Evolutionary conservation across 2,329 filamentous ascomycete species (phyloP).

Genomic region (Lasiodiplodia gonubiensis): DNA sequence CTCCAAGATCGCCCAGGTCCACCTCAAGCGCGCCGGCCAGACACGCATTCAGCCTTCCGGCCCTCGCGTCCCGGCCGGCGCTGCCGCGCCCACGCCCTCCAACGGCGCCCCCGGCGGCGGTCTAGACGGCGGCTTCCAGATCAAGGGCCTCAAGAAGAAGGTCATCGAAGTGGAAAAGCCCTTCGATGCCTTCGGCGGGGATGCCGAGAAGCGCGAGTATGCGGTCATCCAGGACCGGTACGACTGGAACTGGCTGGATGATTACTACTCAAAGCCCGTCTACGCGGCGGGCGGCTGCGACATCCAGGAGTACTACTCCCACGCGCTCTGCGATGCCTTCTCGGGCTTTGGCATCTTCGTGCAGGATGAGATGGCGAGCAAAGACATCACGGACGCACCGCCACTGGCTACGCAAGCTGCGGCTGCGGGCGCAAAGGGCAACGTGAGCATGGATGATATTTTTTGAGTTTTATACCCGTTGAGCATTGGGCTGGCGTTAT

Average conservation of each 20-base stretch:
- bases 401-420: conserved; percentile 44
- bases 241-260: conserved; percentile 74
- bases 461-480: conserved; percentile 38
- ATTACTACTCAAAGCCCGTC: conserved; percentile 67
- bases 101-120: conserved; percentile 34
- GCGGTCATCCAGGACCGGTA: conserved; percentile 74
- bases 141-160: conserved; percentile 78
- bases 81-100: conserved; percentile 31
- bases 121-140: conserved; percentile 57
- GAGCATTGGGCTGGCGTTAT: conserved; percentile 5
- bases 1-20: conserved; percentile 60
- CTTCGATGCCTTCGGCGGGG: conserved; percentile 87
- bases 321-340: conserved; percentile 87
- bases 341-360: conserved; percentile 87
- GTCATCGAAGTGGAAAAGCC: conserved; percentile 70
- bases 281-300: conserved; percentile 83
- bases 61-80: conserved; percentile 20
- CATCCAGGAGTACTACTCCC: conserved; percentile 77
- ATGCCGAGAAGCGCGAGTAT: conserved; percentile 68
- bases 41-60: conserved; percentile 57
- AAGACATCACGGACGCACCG: conserved; percentile 44
- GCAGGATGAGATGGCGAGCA: conserved; percentile 68
- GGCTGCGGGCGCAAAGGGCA: conserved; percentile 61
- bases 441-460: conserved; percentile 52
- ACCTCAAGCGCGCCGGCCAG: conserved; percentile 69